phyloP scores from a whole-genome alignment of 2,329 filamentous ascomycete genomes.

The Bimuria novae-zelandiae region DNA sequence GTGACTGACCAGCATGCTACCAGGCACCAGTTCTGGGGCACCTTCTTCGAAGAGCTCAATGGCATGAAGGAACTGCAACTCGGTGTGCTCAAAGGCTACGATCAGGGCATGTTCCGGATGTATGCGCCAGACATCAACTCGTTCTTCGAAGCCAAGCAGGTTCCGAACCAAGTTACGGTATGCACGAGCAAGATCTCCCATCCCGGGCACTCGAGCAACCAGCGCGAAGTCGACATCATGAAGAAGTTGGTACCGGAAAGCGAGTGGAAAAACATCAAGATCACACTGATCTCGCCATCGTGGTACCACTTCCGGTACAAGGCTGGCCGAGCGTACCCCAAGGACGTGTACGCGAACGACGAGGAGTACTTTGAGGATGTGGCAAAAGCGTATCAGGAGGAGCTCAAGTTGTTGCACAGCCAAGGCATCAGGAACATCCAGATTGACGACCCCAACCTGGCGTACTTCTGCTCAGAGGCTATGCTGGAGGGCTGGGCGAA shows the following conservation, averaged over 20 bases:
- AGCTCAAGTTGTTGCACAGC: conserved; percentile 52
- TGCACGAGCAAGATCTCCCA: conserved; percentile 64
- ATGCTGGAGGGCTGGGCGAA: conserved; percentile 52
- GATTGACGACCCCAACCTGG: conserved; percentile 55
- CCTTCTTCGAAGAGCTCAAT: conserved; percentile 59
- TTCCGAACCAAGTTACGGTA: conserved; percentile 60
- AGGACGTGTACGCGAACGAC: conserved; percentile 52
- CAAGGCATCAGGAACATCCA: conserved; percentile 55
- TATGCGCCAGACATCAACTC: conserved; percentile 67
- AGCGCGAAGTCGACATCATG: conserved; percentile 64
- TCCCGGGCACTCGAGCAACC: conserved; percentile 58
- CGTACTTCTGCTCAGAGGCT: conserved; percentile 47
- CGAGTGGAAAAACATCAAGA: conserved; percentile 68
- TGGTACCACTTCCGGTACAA: conserved; percentile 72
- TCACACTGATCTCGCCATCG: conserved; percentile 69
- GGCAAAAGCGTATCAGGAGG: conserved; percentile 53
- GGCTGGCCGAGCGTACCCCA: conserved; percentile 53
- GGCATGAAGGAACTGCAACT: conserved; percentile 59
- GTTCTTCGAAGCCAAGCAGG: conserved; percentile 62
- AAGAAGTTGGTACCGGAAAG: conserved; percentile 63
- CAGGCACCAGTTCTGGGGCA: conserved; percentile 61
- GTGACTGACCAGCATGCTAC: conserved; percentile 16
- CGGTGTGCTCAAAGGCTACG: conserved; percentile 49
- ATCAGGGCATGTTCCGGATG: conserved; percentile 59
- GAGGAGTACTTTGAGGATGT: conserved; percentile 55